phyloP scores from a whole-genome alignment of 2,329 filamentous ascomycete genomes.

The Neofusicoccum kwambonambiense region DNA sequence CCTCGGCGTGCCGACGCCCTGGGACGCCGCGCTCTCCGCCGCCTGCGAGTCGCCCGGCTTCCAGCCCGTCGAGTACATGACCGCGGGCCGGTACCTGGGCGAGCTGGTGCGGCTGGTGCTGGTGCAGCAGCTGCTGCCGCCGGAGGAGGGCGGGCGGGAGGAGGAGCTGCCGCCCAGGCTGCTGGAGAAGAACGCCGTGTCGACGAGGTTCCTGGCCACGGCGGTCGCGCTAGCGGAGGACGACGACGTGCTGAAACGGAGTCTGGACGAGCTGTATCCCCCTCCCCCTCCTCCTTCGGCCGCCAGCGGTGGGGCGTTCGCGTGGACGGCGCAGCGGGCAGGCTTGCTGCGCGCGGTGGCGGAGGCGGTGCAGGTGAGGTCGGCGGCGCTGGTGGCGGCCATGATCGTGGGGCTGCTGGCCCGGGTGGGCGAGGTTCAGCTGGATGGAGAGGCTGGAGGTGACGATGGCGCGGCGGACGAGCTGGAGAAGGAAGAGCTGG shows the following conservation, averaged over 20 bases:
- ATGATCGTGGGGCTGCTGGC: slow-evolving; percentile 68
- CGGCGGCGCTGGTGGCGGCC: slow-evolving; percentile 71
- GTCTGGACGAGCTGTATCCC: slow-evolving; percentile 22
- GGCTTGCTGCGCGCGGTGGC: slow-evolving; percentile 64
- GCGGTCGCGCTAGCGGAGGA: slow-evolving; percentile 52
- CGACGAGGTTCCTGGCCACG: slow-evolving; percentile 71
- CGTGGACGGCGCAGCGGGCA: slow-evolving; percentile 63
- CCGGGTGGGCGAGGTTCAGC: slow-evolving; percentile 64
- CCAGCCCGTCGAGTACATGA: slow-evolving; percentile 84
- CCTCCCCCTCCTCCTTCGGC: slow-evolving; percentile 37
- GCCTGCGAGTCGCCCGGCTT: slow-evolving; percentile 71
- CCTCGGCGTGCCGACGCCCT: slow-evolving; percentile 63
- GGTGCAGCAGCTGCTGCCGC: slow-evolving; percentile 60
- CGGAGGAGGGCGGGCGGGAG: slow-evolving; percentile 8
- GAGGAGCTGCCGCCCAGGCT: slow-evolving; percentile 54
- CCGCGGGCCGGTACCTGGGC: slow-evolving; percentile 72
- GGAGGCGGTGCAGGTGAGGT: slow-evolving; percentile 68
- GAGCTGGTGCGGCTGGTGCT: slow-evolving; percentile 72
- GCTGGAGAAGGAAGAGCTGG: slow-evolving; percentile 61
- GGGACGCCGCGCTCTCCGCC: slow-evolving; percentile 67
- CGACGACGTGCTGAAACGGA: not conserved
- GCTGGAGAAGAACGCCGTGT: slow-evolving; percentile 60
- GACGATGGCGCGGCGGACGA: not conserved
- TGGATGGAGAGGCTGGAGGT: slow-evolving; percentile 24
- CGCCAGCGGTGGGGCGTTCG: slow-evolving; percentile 46